phyloP scores from a whole-genome alignment of 2,329 filamentous ascomycete genomes.

The Rutstroemia sp. region DNA sequence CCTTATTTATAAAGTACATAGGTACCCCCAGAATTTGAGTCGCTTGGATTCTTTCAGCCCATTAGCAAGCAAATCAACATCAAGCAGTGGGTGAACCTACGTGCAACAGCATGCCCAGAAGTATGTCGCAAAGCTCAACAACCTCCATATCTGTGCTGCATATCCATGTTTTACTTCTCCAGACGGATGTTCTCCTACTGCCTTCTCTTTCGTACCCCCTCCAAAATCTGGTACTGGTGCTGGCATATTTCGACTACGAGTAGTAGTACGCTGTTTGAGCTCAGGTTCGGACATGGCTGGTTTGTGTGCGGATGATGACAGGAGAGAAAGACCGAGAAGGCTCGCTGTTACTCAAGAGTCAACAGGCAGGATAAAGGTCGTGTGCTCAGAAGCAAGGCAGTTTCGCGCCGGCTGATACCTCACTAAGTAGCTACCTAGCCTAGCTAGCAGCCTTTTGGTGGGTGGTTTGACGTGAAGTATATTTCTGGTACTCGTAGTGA shows the following conservation, averaged over 20 bases:
- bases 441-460: neutral
- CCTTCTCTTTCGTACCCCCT: conserved; percentile 13
- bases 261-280: conserved; percentile 22
- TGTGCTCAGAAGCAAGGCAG: neutral
- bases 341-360: no score
- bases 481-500: neutral
- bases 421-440: neutral
- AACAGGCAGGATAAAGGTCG: neutral
- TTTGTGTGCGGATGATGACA: neutral
- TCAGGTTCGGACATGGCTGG: conserved; percentile 18
- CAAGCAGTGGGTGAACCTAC: conserved; percentile 19
- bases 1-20: conserved; percentile 67
- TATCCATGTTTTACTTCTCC: conserved; percentile 29
- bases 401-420: neutral
- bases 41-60: conserved; percentile 47
- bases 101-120: conserved; percentile 24
- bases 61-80: conserved; percentile 15
- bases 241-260: conserved; percentile 3
- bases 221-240: conserved; percentile 8
- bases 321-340: neutral
- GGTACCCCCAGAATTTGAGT: conserved; percentile 73
- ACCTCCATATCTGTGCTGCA: conserved; percentile 22
- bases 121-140: conserved; percentile 24
- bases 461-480: neutral
- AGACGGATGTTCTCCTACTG: conserved; percentile 26